These are phyloP conservation scores for Tinospora cordifolia DNA, from an alignment of 164 flowering plant species.

Conservation along the genomic window DNA sequence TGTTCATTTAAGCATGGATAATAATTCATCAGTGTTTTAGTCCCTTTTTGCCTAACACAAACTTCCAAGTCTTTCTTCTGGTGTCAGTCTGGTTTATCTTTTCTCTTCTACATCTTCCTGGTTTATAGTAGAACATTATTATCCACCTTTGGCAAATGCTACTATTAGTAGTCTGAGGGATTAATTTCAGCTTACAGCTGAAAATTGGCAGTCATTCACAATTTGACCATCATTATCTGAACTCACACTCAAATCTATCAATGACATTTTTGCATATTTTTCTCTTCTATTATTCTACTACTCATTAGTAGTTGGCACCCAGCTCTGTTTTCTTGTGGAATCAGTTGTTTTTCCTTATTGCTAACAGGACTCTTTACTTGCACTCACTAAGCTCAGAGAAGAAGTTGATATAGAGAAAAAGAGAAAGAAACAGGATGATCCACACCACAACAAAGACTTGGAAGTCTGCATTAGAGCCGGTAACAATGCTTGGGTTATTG, in stretches of 20 bases:
- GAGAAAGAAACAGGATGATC: conserved; percentile 44
- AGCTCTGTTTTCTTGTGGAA: neutral
- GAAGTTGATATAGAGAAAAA: conserved; percentile 79
- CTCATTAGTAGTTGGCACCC: neutral
- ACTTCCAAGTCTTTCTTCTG: neutral
- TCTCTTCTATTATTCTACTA: neutral
- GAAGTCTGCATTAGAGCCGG: conserved; percentile 81
- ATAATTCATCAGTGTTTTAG: neutral
- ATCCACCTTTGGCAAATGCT: neutral
- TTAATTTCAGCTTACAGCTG: neutral
- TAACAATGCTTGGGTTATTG: conserved; percentile 90
- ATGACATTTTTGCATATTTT: neutral
- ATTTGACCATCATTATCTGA: neutral
- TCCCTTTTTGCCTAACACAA: neutral
- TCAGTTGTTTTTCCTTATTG: neutral
- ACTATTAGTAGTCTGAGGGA: neutral
- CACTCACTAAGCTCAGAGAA: conserved; percentile 68
- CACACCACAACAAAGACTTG: conserved; percentile 56
- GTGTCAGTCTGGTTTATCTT: neutral
- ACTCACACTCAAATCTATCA: neutral
- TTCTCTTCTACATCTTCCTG: neutral
- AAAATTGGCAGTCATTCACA: neutral
- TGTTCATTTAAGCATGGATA: neutral
- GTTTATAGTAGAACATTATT: neutral
- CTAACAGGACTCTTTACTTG: conserved; percentile 71